Base-by-base conservation (phyloP, 1,284 basidiomycete genomes). In the Moesziomyces sp. region DNA sequence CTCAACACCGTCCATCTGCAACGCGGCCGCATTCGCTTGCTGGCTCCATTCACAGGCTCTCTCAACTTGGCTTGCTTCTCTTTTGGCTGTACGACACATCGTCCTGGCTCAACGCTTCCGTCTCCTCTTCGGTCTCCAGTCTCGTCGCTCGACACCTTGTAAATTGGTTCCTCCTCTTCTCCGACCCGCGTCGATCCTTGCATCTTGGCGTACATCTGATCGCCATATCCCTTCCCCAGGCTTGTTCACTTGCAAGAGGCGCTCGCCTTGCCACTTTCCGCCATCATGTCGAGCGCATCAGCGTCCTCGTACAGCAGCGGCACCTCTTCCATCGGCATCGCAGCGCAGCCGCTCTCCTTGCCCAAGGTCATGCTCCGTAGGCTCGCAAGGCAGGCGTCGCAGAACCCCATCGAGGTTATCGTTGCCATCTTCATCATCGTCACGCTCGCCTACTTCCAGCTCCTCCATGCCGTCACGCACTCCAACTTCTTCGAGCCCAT, bases 381-480 rank as follows among this genome's bases (percentile, higher is more conserved):
- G 2, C 49, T 77, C n/a, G 78, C 77, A 16, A 47, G 57, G 14
- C 55, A 57, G 6, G 76, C 78, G 10, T 73, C 80, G 3, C 64
- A 66, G 26, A 79, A 77, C 40, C 88, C 88, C 11, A 89, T 89
- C 79, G 94, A 97, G 84, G 91, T 92, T 23, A 93, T 96, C 76
- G 93, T 96, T 58, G 89, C 90, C 81, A 91, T 92, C 85, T 93
- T 91, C 83, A 89, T 94, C 81, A 85, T 94, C 65, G 91, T 91
- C 38, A 97, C 94, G 3, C 88, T 97, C 45, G 91, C 92, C 52
- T 97, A 97, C 85, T 95, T 97, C 84, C 92, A 94, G 84, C 88
- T 96, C 68, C 88, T 97, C 60, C 89, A 90, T 68, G 91, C 92
- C 46, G 91, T 95, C 83, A 93, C 93, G 50, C 85, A 86, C 52